Evolutionary conservation across 2,329 filamentous ascomycete species (phyloP).

Genomic region (Penicillium rolfsii): DNA sequence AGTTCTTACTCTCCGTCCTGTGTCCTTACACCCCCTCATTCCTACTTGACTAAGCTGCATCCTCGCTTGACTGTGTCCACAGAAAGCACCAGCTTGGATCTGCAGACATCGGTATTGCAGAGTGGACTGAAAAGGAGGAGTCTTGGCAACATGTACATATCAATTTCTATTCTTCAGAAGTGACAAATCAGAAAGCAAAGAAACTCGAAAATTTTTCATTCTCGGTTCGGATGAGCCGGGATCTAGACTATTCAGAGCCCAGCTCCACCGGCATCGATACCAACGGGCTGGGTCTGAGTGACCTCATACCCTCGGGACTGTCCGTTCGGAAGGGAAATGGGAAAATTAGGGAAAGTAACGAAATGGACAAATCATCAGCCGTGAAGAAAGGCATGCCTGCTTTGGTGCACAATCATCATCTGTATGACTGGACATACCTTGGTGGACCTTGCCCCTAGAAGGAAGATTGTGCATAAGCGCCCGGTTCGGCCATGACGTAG

Average conservation of each 20-base stretch:
- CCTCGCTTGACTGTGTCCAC: conserved; percentile 3
- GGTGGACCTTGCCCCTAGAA: neutral
- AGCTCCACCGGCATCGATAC: conserved; percentile 8
- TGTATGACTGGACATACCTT: neutral
- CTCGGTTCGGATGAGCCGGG: conserved; percentile 25
- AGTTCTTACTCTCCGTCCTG: neutral
- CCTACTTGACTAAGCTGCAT: neutral
- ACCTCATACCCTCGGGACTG: conserved; percentile 15
- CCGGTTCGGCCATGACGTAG: conserved; percentile 22
- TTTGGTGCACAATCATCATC: neutral
- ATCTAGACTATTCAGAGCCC: conserved; percentile 8
- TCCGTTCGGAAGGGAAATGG: neutral
- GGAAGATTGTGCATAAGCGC: conserved; percentile 2
- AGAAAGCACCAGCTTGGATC: conserved; percentile 3
- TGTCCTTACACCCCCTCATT: neutral
- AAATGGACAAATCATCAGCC: neutral
- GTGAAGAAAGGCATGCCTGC: neutral
- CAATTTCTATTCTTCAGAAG: neutral
- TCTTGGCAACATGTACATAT: conserved; percentile 9
- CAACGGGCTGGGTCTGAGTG: conserved; percentile 7
- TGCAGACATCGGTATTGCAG: conserved; percentile 11
- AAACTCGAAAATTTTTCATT: neutral
- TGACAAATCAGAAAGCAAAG: neutral
- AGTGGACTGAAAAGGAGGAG: neutral
- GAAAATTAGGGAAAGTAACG: neutral